Evolutionary conservation across 1,139 yeast genomes (phyloP).

Genomic region (Dujonia santamariae): DNA sequence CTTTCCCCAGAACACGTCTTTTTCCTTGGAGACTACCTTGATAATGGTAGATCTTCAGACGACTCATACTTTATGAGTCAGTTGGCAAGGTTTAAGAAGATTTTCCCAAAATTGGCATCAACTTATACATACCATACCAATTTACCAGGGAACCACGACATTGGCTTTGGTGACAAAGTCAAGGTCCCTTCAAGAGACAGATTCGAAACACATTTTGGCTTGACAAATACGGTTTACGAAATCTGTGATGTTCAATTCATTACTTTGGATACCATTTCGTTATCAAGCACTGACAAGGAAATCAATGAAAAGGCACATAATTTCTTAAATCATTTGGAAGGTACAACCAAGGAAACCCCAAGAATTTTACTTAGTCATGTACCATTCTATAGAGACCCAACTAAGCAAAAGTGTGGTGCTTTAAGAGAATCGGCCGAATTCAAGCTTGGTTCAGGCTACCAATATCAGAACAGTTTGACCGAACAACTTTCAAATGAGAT

Average conservation of each 20-base stretch:
- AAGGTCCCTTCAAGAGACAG: slow-evolving; percentile 33
- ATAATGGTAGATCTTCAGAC: slow-evolving; percentile 46
- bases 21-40: slow-evolving; percentile 54
- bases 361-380: slow-evolving; percentile 47
- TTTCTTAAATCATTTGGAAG: slow-evolving; percentile 25
- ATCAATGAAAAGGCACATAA: slow-evolving; percentile 26
- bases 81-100: slow-evolving; percentile 33
- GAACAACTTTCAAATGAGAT: slow-evolving; percentile 25
- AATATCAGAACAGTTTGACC: slow-evolving; percentile 50
- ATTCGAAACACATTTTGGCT: slow-evolving; percentile 39
- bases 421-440: slow-evolving; percentile 35
- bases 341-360: slow-evolving; percentile 19
- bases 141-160: slow-evolving; percentile 57
- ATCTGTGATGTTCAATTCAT: slow-evolving; percentile 45
- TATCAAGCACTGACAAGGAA: slow-evolving; percentile 28
- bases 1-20: slow-evolving; percentile 44
- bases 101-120: slow-evolving; percentile 24
- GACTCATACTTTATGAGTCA: slow-evolving; percentile 40
- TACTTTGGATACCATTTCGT: slow-evolving; percentile 43
- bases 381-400: slow-evolving; percentile 43
- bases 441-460: slow-evolving; percentile 39
- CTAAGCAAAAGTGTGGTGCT: slow-evolving; percentile 38
- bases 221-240: slow-evolving; percentile 27
- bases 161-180: slow-evolving; percentile 53
- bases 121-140: slow-evolving; percentile 30